A percentile compares a stretch with the other conserved stretches of the same genome.
Evolutionary conservation across 2,329 filamentous ascomycete genomes (phyloP).

Genomic region (Colletotrichum sp.): DNA sequence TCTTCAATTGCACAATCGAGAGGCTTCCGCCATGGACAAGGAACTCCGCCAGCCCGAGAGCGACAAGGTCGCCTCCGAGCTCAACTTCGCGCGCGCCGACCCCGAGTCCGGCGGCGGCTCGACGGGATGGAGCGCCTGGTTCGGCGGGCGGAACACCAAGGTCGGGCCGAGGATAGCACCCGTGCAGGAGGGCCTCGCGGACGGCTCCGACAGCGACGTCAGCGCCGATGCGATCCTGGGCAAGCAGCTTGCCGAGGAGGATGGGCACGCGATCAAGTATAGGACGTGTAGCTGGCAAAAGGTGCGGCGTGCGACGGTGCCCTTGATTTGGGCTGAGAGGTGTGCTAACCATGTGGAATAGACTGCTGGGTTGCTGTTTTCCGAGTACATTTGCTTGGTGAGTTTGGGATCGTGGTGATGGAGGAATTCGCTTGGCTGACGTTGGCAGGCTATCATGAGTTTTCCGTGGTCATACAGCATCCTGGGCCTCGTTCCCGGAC

Average conservation of each 20-base stretch:
- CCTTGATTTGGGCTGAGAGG: fast-evolving
- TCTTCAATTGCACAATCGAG: neutral
- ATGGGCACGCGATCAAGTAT: conserved; percentile 84
- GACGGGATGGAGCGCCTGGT: conserved; percentile 23
- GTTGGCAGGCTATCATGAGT: conserved; percentile 74
- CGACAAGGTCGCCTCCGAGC: neutral
- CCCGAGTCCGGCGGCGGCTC: conserved; percentile 16
- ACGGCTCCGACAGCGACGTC: conserved; percentile 46
- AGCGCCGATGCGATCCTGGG: conserved; percentile 55
- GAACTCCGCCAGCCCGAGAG: neutral
- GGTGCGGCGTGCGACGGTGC: neutral
- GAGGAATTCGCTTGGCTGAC: conserved; percentile 27
- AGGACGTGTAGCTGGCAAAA: conserved; percentile 94
- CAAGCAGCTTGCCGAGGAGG: conserved; percentile 78
- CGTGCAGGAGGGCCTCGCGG: conserved; percentile 36
- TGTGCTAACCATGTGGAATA: neutral
- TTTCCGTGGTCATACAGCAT: conserved; percentile 93
- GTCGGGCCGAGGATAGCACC: conserved; percentile 59
- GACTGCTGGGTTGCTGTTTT: conserved; percentile 89
- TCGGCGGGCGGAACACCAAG: conserved; percentile 43
- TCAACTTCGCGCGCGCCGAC: neutral
- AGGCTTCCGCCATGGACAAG: conserved; percentile 1
- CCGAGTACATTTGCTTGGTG: conserved; percentile 76
- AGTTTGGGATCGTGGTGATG: neutral
- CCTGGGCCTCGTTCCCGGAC: conserved; percentile 78